Evolutionary conservation across 2,329 filamentous ascomycete genomes (phyloP), one percentile per base, ranked within the genome.

Genomic region (Neonectria faginata): DNA sequence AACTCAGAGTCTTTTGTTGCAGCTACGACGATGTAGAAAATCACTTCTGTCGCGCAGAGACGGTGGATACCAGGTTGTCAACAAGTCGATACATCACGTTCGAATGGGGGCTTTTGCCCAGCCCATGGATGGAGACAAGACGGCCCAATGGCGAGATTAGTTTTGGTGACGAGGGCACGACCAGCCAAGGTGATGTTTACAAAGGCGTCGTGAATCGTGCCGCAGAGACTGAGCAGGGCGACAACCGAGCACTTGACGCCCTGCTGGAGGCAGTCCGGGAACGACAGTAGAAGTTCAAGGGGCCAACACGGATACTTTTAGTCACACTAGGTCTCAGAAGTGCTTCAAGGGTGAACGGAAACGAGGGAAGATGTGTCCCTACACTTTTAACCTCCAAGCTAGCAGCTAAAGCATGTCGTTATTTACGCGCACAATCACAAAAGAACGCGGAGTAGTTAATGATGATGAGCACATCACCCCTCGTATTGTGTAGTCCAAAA

Each of bases 1-100:
- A 47, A 2, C 65, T 75, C 0, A 7, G n/a, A 5, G 61, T 73
- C 4, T 73, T 75, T n/a, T 8, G 50, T 7, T 51, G 50, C 29
- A 3, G 25, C 18, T n/a, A 29, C n/a, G n/a, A 31, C 10, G 18
- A 10, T 1, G 10, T 10, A 22, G 25, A 12, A 11, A 9, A 18
- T 12, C 18, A 11, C 41, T 44, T 44, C 41, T 44, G 41, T 18
- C 41, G n/a, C 18, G 9, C 41, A 12, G 41, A 22, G 33, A n/a
- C 33, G 39, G 29, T 22, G 8, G 20, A 11, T 22, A 58, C 56
- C 45, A 2, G 42, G 11, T 8, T 31, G 6, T 41, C 41, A 12
- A 9, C 20, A 16, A 9, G 11, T 11, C 56, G 56, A 9, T 58
- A 58, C 22, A 16, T 31, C 9, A 36, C 16, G 16, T 57, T 50